Conservation (phyloP, 257 asterid species). For the Plantago major region DNA sequence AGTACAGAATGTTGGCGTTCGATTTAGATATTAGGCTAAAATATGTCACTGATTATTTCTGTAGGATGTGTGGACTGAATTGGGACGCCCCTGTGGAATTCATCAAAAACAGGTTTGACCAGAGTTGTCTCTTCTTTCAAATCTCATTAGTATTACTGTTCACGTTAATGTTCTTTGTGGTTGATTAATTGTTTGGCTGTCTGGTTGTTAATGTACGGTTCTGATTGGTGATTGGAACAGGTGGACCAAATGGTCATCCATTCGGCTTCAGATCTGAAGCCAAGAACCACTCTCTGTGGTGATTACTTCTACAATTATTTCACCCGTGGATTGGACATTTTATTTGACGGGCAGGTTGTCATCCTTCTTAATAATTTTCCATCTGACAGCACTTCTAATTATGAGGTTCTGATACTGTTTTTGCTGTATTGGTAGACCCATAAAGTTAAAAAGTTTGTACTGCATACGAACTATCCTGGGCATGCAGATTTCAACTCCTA, state of each 20-base stretch:
- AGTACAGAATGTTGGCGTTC: too few relatives aligned
- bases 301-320: constrained; percentile 79
- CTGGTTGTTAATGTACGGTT: constrained; percentile 16
- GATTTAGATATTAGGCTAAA: not conserved
- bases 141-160: not conserved
- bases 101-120: constrained; percentile 72
- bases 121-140: not conserved
- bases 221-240: constrained; percentile 32
- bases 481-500: constrained; percentile 85
- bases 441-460: constrained; percentile 69
- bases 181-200: constrained; percentile 1
- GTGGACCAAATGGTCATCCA: constrained; percentile 90
- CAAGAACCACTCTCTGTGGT: constrained; percentile 67
- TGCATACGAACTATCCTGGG: constrained; percentile 91
- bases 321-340: constrained; percentile 69
- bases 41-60: constrained; percentile 16
- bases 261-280: constrained; percentile 75
- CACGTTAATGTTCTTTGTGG: not conserved
- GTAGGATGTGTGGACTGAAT: constrained; percentile 88
- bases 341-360: constrained; percentile 76
- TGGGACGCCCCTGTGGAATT: constrained; percentile 84
- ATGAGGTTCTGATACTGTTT: constrained; percentile 13
- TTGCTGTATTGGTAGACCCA: constrained; percentile 51
- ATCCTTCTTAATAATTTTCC: not conserved
- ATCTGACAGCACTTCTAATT: constrained; percentile 3